A percentile compares a stretch with the other conserved stretches of the same genome.
phyloP scores from a whole-genome alignment of 2,329 filamentous ascomycete species.

The Stachybotrys chartarum region DNA sequence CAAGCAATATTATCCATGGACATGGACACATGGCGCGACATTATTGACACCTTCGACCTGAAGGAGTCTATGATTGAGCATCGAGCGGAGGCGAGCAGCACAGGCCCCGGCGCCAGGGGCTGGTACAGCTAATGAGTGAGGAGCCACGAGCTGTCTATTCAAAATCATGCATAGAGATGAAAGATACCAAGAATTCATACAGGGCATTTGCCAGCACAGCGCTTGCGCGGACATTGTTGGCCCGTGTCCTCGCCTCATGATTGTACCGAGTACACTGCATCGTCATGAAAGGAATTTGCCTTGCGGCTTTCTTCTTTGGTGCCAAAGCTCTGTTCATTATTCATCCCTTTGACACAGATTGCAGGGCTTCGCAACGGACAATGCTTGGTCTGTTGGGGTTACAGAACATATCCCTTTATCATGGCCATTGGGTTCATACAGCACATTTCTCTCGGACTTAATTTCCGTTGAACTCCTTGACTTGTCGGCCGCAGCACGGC shows the following conservation, averaged over 20 bases:
- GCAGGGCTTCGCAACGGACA: too few species aligned
- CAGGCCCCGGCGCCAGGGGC: slow-evolving; percentile 47
- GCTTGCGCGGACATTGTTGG: too few species aligned
- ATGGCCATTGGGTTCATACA: too few species aligned
- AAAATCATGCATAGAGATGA: background rate
- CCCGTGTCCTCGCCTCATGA: too few species aligned
- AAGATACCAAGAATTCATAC: background rate
- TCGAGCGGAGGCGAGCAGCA: slow-evolving; percentile 50
- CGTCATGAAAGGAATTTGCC: background rate
- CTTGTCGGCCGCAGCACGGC: too few species aligned
- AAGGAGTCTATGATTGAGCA: slow-evolving; percentile 79
- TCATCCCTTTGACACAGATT: too few species aligned
- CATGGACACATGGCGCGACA: slow-evolving; percentile 71
- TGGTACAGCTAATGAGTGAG: slow-evolving; percentile 53
- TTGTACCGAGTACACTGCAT: background rate
- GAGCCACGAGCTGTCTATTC: background rate
- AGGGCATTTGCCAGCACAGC: too few species aligned
- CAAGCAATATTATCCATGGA: slow-evolving; percentile 88
- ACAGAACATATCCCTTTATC: too few species aligned
- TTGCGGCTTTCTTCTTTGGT: background rate
- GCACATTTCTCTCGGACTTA: too few species aligned
- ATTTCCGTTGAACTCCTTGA: too few species aligned
- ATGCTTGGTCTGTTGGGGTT: too few species aligned
- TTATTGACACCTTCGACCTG: slow-evolving; percentile 72
- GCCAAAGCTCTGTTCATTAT: background rate